phyloP scores from a whole-genome alignment of 352 stramenopile species.

The Phytophthora macrochlamydospora region DNA sequence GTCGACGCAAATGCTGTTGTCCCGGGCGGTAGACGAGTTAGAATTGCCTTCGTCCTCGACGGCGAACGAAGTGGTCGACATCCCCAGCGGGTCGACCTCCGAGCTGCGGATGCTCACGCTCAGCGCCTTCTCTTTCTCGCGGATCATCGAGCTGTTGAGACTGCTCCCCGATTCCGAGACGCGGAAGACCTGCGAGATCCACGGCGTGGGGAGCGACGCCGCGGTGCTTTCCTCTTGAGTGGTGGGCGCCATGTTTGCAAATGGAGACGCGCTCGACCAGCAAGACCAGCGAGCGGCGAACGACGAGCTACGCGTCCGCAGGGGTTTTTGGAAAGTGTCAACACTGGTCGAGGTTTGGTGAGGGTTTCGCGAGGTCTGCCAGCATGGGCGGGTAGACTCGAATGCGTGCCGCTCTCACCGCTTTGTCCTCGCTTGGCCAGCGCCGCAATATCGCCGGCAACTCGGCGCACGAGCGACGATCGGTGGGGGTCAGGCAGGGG shows the following conservation, averaged over 20 bases:
- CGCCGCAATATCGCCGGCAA: slow-evolving; percentile 6
- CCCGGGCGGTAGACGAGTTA: slow-evolving; percentile 18
- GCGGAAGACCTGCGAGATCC: slow-evolving; percentile 30
- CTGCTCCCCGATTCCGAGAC: slow-evolving; percentile 17
- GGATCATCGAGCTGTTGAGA: slow-evolving; percentile 20
- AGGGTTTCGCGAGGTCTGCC: slow-evolving; percentile 10
- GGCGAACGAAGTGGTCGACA: slow-evolving; percentile 28
- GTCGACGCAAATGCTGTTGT: slow-evolving; percentile 25
- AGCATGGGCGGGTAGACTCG: slow-evolving; percentile 11
- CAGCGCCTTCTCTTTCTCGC: slow-evolving; percentile 24
- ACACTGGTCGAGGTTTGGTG: slow-evolving; percentile 21
- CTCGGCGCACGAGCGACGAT: slow-evolving; percentile 16
- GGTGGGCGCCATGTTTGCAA: slow-evolving; percentile 20
- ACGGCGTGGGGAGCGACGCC: slow-evolving; percentile 16
- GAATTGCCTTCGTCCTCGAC: slow-evolving; percentile 21
- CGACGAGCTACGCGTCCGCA: slow-evolving; percentile 7
- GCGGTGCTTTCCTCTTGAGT: slow-evolving; percentile 21
- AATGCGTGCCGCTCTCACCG: neutral
- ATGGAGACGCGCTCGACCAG: slow-evolving; percentile 4
- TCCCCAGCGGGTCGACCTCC: slow-evolving; percentile 15
- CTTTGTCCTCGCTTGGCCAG: slow-evolving; percentile 4
- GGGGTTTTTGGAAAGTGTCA: slow-evolving; percentile 19
- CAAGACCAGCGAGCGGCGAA: slow-evolving; percentile 7
- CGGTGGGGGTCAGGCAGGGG: slow-evolving; percentile 22
- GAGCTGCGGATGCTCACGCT: slow-evolving; percentile 19